Conservation (phyloP, 2,329 filamentous ascomycete species). For the Colletotrichum higginsianum region DNA sequence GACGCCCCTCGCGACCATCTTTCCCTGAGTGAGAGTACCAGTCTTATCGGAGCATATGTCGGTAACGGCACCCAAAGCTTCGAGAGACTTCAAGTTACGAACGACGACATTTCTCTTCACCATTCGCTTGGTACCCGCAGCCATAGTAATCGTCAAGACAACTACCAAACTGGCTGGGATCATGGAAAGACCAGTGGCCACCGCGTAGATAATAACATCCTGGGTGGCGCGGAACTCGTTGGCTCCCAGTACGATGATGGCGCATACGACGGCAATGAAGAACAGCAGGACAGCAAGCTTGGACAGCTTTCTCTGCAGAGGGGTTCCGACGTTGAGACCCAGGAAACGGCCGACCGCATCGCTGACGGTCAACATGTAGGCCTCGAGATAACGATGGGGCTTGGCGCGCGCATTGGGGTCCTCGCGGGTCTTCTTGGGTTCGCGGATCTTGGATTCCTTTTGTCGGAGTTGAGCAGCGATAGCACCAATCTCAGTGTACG, state of each 20-base stretch:
- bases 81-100: constrained; percentile 63
- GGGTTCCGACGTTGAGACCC: constrained; percentile 76
- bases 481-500: constrained; percentile 74
- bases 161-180: constrained; percentile 75
- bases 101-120: constrained; percentile 69
- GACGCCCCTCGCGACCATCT: constrained; percentile 38
- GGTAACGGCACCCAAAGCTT: constrained; percentile 60
- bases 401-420: constrained; percentile 61
- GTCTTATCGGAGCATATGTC: constrained; percentile 56
- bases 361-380: constrained; percentile 59
- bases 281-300: constrained; percentile 76
- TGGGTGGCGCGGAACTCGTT: constrained; percentile 66
- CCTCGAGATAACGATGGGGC: constrained; percentile 61
- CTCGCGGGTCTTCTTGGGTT: constrained; percentile 60
- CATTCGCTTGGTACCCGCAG: constrained; percentile 67
- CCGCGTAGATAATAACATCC: constrained; percentile 75
- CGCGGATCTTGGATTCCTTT: constrained; percentile 61
- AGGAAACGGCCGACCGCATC: constrained; percentile 73
- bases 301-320: constrained; percentile 76
- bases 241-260: constrained; percentile 75
- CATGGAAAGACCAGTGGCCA: constrained; percentile 72
- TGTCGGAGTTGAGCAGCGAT: constrained; percentile 74
- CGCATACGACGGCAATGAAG: constrained; percentile 73
- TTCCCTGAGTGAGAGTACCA: constrained; percentile 40
- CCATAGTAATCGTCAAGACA: constrained; percentile 78